These are phyloP conservation scores for Sungouiozyma intestinalis DNA, from an alignment of 805 yeast genomes.

Conservation along the genomic window DNA sequence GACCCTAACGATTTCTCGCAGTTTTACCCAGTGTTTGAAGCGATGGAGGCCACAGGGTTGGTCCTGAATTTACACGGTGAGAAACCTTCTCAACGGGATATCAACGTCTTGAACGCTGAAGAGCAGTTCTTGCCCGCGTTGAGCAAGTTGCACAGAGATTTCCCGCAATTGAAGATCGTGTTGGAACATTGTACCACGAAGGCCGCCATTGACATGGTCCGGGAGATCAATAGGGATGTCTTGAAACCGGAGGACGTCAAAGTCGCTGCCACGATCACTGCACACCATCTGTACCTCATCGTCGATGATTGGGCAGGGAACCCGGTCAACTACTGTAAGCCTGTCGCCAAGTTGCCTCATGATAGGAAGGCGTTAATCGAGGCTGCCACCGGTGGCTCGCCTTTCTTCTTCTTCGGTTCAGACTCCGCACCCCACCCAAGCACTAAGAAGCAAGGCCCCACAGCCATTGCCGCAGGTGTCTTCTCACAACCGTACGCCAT, in stretches of 20 bases:
- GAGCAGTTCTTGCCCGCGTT: conserved; percentile 86
- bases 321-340: conserved; percentile 91
- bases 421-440: conserved; percentile 97
- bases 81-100: conserved; percentile 67
- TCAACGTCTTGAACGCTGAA: conserved; percentile 91
- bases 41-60: conserved; percentile 68
- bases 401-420: conserved; percentile 91
- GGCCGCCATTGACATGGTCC: conserved; percentile 73
- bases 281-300: conserved; percentile 83
- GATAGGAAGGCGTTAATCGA: conserved; percentile 71
- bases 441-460: conserved; percentile 60
- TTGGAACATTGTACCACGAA: conserved; percentile 92
- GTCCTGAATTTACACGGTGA: conserved; percentile 93
- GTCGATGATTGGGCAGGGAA: conserved; percentile 96
- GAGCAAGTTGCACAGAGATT: conserved; percentile 61
- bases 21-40: conserved; percentile 83
- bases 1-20: conserved; percentile 83
- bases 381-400: conserved; percentile 88
- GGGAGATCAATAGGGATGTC: conserved; percentile 44
- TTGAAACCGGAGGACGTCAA: conserved; percentile 32
- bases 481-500: conserved; percentile 80
- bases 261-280: conserved; percentile 91
- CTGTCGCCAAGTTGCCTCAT: conserved; percentile 87
- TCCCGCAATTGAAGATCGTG: conserved; percentile 78
- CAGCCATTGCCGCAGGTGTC: conserved; percentile 96